Evolutionary conservation across 495 filamentous ascomycete genomes (phyloP).

Genomic region (Cairneyella variabilis): DNA sequence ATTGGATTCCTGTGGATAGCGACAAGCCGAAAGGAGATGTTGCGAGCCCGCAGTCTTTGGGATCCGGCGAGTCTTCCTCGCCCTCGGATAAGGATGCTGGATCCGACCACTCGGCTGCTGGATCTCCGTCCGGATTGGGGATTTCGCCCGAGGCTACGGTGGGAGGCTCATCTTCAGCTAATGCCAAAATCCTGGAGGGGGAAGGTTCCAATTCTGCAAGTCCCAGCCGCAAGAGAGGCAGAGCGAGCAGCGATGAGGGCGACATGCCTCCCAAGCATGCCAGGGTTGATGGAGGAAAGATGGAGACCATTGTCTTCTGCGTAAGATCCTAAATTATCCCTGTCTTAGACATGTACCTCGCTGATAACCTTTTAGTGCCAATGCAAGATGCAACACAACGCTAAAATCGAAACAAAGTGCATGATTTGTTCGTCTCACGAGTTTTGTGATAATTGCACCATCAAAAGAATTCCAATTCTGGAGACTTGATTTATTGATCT

Average conservation of each 20-base stretch:
- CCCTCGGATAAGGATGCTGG: neutral
- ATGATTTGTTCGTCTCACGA: neutral
- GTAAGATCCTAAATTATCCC: slow-evolving; percentile 1
- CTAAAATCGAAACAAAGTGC: neutral
- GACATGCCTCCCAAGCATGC: neutral
- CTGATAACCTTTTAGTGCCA: too few relatives aligned
- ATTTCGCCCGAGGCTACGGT: slow-evolving; percentile 4
- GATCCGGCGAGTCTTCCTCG: too few relatives aligned
- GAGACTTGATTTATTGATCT: neutral
- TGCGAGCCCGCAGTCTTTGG: neutral
- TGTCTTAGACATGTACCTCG: too few relatives aligned
- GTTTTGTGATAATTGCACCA: neutral
- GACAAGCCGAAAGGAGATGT: slow-evolving; percentile 17
- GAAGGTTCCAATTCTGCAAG: neutral
- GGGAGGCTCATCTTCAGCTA: slow-evolving; percentile 4
- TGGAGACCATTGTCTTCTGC: slow-evolving; percentile 6
- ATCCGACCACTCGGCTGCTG: neutral
- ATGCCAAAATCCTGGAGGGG: neutral
- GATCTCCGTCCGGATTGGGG: neutral
- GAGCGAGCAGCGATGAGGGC: neutral
- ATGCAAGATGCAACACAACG: slow-evolving; percentile 2
- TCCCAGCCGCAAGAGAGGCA: neutral
- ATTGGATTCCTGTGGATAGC: slow-evolving; percentile 22
- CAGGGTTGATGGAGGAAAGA: neutral
- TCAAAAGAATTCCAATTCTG: neutral